Evolutionary conservation across 1,284 basidiomycete species (phyloP), one percentile per base, ranked within the genome.

Genomic region (Ceratobasidium sp.): DNA sequence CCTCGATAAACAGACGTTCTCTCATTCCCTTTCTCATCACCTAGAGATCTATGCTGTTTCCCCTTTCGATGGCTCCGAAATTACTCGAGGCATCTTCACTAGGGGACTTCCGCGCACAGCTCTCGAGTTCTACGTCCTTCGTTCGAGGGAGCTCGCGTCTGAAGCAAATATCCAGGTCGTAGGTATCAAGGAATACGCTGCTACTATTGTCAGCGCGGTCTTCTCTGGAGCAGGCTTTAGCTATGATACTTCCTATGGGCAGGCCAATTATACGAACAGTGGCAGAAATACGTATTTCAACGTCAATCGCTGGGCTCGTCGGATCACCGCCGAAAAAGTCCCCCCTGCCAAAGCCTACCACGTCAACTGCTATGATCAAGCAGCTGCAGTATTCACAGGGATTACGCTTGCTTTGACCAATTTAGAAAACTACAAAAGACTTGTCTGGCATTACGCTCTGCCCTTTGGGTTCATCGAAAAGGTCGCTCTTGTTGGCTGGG

Each of bases 291-390:
- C 35, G 14, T 21, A 28, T 13, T 58, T 58, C 23, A 38, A 43
- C 23, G 38, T 58, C n/a, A 32, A 38, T 11, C 55, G 2, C 9
- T 58, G 55, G 55, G 55, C 55, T 21, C 23, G 4, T 30, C 55
- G 23, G 13, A 23, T 58, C 18, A 57, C 54, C 16, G 16, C 54
- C 14, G 18, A 57, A 5, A 35, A 57, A 2, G 13, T 32, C 8
- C 50, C 57, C 18, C 9, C 18, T 1, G 41, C 28, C 41, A 5
- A 21, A 5, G 38, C 35, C 7, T 43, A 61, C 41, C 18, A 1
- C 38, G 41, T 61, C 41, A 61, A 46, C 41, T 61, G 41, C 58
- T 61, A 61, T 21, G 58, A 61, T 28, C 41, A 61, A 13, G 58
- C 58, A 3, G 41, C 21, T 13, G 58, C 41, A 2, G 58, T 61